Evolutionary conservation across 345 rosid genomes (phyloP), one percentile per base, ranked within the genome.

Genomic region (Citrus trifoliata): DNA sequence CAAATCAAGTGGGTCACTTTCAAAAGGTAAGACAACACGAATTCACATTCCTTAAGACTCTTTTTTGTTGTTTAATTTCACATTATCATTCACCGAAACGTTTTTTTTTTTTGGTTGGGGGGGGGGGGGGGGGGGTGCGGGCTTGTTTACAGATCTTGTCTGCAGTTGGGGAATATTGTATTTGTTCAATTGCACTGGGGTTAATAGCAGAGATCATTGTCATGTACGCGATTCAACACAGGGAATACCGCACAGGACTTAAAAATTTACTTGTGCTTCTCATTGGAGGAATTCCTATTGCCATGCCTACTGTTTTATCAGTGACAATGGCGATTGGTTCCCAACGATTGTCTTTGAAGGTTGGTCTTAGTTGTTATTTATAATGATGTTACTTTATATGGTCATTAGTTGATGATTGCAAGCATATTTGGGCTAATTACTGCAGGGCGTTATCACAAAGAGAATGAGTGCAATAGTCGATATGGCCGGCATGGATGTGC

Each of bases 1-100:
- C 98, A 4, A 91, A 94, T 85, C 95, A 94, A 86, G 92, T 87
- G n/a, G 98, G 98, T 33, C 97, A 92, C 81, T 94, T 94, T 84
- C 98, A 90, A 76, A 85, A 89, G 89, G 94, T 87, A 70, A 72
- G 76, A 35, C 33, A 46, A 59, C 32, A 24, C 48, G 16, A 63
- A 18, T 30, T 53, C 30, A 27, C 5, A 8, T 48, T 56, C 58
- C 40, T 68, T 46, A 24, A 16, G 16, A 3, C 18, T 25, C n/a
- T 33, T 5, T 18, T 53, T 58, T 62, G 24, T 9, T 5, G 10
- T 40, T 32, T 22, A 22, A 16, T 4, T 16, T 32, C 25, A 28
- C 21, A 53, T 25, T 25, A 27, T 12, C 67, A 19, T 22, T 38
- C 28, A 55, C 33, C 5, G 13, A 46, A 21, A 48, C 10, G 4